Evolutionary conservation across 768 basidiomycete species (phyloP), one percentile per base, ranked within the genome.

Genomic region (Xerocomellus dryophilus): DNA sequence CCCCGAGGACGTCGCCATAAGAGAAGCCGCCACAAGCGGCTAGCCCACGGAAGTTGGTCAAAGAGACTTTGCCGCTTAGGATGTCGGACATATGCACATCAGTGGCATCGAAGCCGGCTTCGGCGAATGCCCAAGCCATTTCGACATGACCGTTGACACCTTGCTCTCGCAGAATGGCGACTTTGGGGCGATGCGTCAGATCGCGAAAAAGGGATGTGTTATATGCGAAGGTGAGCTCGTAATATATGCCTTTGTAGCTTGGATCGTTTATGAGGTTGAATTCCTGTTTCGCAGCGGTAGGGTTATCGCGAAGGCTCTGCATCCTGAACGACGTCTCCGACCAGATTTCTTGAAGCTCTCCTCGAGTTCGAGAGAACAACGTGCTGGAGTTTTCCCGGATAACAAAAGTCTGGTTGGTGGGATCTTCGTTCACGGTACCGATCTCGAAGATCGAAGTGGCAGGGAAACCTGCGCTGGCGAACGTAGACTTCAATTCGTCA

Each of bases 11-110:
- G 69, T 99, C 96, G 36, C 96, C 96, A 65, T 98, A 99, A 9
- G 96, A 98, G 79, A 99, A 99, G 4, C 97, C 97, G 51, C 97
- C 97, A 63, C 96, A 98, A 3, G 96, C 96, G 7, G 90, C 96
- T 50, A 99, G 69, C 40, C 97, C 97, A 44, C 83, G 81, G 81
- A 97, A 98, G 51, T 75, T 73, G 11, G 65, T 54, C 35, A 99
- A 78, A 40, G 76, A 79, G 42, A 85, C 73, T 21, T 63, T 63
- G 38, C 92, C 91, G 35, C 79, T 77, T 58, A 99, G 82, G 70
- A 99, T 85, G 71, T 99, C 97, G 12, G 93, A 90, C 96, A 98
- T 98, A 73, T 99, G 97, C 5, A 98, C 92, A 66, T 99, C 97
- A 49, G 98, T 78, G 9, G 96, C 88, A 61, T 92, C 88, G 68